Conservation (phyloP, 371 early-diverging fungal genomes). For the Zopfochytrium polystomum region DNA sequence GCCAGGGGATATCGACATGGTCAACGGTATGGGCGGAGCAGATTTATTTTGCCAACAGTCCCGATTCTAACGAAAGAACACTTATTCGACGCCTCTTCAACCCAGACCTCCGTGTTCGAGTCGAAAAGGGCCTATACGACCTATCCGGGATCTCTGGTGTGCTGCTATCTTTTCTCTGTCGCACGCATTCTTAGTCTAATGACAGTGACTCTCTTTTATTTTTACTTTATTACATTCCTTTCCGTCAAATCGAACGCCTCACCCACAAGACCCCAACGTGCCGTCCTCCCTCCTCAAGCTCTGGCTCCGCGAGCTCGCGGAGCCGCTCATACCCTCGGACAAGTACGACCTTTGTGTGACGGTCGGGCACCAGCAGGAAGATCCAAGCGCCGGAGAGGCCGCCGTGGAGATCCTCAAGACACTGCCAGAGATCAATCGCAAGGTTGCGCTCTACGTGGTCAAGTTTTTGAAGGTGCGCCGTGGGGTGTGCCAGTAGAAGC, state of each 20-base stretch:
- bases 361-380: constrained; percentile 33
- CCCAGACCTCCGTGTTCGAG: constrained; percentile 58
- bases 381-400: constrained; percentile 33
- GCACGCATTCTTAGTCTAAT: no score
- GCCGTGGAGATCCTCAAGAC: constrained; percentile 61
- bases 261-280: no score
- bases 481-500: not conserved
- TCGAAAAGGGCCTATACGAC: constrained; percentile 81
- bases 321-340: constrained; percentile 84
- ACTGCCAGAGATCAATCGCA: constrained; percentile 71
- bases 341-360: constrained; percentile 57
- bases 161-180: constrained; percentile 89
- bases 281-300: constrained; percentile 96
- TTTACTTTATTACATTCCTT: no score
- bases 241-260: no score
- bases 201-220: no score
- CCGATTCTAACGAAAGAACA: not conserved
- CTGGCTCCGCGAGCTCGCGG: no score
- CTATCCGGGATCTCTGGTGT: constrained; percentile 74
- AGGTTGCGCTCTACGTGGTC: constrained; percentile 75
- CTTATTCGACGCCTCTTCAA: not conserved
- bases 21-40: constrained; percentile 58
- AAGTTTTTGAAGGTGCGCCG: constrained; percentile 68
- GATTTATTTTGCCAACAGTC: not conserved
- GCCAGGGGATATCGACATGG: constrained; percentile 88